Conservation (phyloP, 2,329 filamentous ascomycete genomes). For the Magnaporthiopsis poae region DNA sequence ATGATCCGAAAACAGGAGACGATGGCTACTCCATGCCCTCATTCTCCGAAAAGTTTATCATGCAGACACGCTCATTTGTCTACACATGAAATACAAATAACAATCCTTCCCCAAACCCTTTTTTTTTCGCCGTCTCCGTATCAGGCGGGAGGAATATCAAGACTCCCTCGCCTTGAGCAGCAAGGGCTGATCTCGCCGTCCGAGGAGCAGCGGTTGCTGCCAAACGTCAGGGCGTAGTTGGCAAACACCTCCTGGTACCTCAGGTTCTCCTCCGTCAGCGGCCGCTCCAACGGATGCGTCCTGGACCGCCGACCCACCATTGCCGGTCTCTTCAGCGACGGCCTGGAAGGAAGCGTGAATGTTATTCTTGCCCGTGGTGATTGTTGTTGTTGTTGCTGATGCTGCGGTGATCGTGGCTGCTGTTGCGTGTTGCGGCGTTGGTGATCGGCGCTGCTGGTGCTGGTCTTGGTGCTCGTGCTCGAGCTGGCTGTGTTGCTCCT, state of each 20-base stretch:
- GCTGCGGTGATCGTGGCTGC: background rate
- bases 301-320: constrained; percentile 11
- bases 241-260: constrained; percentile 37
- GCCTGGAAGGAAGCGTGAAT: background rate
- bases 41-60: background rate
- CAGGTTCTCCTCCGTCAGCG: constrained; percentile 35
- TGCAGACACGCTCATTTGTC: background rate
- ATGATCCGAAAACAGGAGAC: background rate
- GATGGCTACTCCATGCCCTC: too few species aligned
- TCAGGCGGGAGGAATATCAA: constrained; percentile 11
- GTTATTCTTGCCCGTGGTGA: background rate
- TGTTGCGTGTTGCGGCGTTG: background rate
- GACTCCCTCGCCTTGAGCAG: constrained; percentile 30
- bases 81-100: background rate
- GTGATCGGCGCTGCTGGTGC: constrained; percentile 3
- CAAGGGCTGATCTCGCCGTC: constrained; percentile 32
- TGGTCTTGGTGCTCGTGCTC: constrained; percentile 3
- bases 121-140: too few species aligned
- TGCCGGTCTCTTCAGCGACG: background rate
- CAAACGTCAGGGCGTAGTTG: constrained; percentile 37
- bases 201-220: constrained; percentile 21
- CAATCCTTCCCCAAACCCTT: background rate
- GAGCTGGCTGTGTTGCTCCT: background rate
- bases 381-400: constrained; percentile 4
- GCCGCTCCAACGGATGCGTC: constrained; percentile 34